Evolutionary conservation across 179 eudicot species (phyloP).

Genomic region (Amaranthus tricolor): DNA sequence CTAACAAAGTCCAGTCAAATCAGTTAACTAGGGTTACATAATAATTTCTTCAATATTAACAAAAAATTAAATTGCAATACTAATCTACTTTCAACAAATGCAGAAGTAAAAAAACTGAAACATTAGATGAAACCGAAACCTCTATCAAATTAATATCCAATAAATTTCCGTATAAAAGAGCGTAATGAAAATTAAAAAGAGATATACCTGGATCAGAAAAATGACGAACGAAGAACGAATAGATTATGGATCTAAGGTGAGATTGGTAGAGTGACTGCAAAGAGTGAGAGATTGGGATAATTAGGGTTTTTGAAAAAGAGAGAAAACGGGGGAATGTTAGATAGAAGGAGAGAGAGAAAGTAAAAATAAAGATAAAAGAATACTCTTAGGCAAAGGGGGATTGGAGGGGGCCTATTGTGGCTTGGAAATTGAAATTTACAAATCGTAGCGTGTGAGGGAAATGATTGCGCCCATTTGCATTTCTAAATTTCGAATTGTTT

Average conservation of each 20-base stretch:
- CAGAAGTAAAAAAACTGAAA: background rate
- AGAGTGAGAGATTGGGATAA: background rate
- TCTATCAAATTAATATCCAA: too few relatives aligned
- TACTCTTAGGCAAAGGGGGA: background rate
- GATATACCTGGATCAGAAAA: background rate
- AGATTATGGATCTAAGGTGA: background rate
- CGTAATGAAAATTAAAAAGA: background rate
- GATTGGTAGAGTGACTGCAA: background rate
- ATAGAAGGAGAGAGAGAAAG: background rate
- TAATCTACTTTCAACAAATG: background rate
- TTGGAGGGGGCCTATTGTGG: background rate
- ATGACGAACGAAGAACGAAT: background rate
- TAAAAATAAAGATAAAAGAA: background rate
- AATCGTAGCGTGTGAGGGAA: background rate
- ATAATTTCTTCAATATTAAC: too few relatives aligned
- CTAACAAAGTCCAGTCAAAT: too few relatives aligned
- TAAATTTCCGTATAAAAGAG: too few relatives aligned
- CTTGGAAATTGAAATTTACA: background rate
- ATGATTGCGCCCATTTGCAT: constrained; percentile 19
- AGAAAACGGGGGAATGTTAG: background rate
- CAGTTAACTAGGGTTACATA: too few relatives aligned
- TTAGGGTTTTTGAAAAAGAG: background rate
- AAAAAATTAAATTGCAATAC: background rate
- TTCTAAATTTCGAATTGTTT: background rate
- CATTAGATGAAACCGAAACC: too few relatives aligned